Base-by-base conservation (phyloP, 768 basidiomycete genomes). In the Pulveroboletus sp. region DNA sequence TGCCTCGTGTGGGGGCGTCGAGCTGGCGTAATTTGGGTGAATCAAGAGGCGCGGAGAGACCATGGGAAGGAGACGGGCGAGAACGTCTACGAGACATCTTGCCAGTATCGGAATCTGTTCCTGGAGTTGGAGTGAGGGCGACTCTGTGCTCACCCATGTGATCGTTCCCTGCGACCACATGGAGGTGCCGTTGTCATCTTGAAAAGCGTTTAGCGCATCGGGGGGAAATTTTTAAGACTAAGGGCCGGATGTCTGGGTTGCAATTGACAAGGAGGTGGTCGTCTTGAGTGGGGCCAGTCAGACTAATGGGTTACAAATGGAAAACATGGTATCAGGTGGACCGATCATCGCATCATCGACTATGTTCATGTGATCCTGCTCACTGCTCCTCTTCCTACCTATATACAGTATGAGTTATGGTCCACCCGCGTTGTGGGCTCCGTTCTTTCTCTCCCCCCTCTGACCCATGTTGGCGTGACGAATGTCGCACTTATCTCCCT, bases 1-100 rank as follows among this genome's bases (percentile, higher is more conserved):
- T 0, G 93, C 93, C 93, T 93, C 95, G 62, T 97, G 94, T 7
- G 96, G 70, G 8, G 94, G 77, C 3, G 89, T 94, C 24, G 93
- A 94, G 45, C 82, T 76, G 0, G 88, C 76, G 27, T 65, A 65
- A 62, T 96, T 45, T 26, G 35, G 24, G 10, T 6, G 33, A n/a
- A 8, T 11, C n/a, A 36, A 17, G 3, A 17, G 6, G 33, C 2
- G 33, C 7, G 32, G 64, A 3, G 75, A 67, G n/a, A 79, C 58
- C 47, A 81, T 64, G 3, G 89, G 78, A 5, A 95, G 76, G 12
- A 97, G 75, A 59, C 81, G 83, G 41, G 83, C 74, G 39, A 96
- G 77, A 8, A 90, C 64, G 56, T 93, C 93, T 95, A 70, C 43
- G 58, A 53, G 48, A 64, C 55, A 60, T 63, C 78, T 81, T 78